Conservation (phyloP, 345 rosid genomes). For the Microcos paniculata region DNA sequence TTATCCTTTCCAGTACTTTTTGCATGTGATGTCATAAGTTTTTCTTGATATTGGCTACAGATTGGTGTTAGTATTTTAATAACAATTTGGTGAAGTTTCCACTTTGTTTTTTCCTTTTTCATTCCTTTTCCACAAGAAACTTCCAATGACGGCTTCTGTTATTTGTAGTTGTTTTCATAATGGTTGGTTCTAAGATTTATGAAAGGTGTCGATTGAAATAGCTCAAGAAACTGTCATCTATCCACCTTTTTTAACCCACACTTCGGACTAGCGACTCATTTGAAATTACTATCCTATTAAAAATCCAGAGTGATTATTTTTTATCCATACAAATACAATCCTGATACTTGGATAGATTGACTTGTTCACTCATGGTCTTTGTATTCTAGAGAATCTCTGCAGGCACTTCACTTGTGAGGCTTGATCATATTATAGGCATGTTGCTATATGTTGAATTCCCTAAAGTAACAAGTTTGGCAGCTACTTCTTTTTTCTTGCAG, state of each 20-base stretch:
- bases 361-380: background rate
- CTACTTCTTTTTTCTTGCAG: conserved; percentile 30
- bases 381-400: background rate
- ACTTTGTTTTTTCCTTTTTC: background rate
- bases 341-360: background rate
- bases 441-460: background rate
- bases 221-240: background rate
- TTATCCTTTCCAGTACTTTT: conserved; percentile 15
- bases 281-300: background rate
- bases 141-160: background rate
- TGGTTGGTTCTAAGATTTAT: background rate
- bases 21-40: background rate
- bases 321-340: background rate
- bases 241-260: conserved; percentile 2
- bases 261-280: background rate
- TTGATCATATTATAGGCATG: background rate
- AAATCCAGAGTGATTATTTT: background rate
- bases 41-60: background rate
- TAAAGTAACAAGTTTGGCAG: conserved; percentile 7
- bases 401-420: background rate
- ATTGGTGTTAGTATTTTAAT: background rate
- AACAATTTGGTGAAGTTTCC: background rate
- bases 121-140: background rate
- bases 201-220: background rate
- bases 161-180: background rate